Percentiles rank a stretch among this genome's conserved stretches.
Conservation (phyloP, 1,139 yeast species). For the Ogataea hybrid region DNA sequence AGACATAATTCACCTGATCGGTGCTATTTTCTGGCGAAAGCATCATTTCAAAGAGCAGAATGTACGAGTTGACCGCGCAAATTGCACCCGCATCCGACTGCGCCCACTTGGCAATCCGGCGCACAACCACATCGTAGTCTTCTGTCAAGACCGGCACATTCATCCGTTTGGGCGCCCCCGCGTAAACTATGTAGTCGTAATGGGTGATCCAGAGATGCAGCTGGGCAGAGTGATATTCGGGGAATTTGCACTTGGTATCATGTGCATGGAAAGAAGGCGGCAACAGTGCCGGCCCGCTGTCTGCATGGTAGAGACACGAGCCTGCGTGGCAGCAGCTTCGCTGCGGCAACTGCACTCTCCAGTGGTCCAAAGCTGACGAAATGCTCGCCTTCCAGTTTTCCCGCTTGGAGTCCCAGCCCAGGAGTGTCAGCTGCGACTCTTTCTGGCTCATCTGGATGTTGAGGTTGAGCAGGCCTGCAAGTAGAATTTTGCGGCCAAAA, state of each 20-base stretch:
- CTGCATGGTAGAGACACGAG: constrained; percentile 6
- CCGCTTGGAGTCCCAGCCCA: constrained; percentile 32
- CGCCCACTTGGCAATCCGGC: too few relatives aligned
- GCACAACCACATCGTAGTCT: too few relatives aligned
- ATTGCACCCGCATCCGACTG: too few relatives aligned
- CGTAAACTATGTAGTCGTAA: too few relatives aligned
- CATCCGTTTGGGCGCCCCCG: too few relatives aligned
- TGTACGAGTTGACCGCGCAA: too few relatives aligned
- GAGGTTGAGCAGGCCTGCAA: constrained; percentile 66
- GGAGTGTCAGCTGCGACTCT: constrained; percentile 36
- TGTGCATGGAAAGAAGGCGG: constrained; percentile 8
- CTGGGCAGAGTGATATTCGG: constrained; percentile 68
- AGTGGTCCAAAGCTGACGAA: constrained; percentile 55
- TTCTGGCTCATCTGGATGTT: constrained; percentile 60
- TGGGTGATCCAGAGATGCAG: constrained; percentile 63
- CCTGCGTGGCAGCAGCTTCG: constrained; percentile 21
- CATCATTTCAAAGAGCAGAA: too few relatives aligned
- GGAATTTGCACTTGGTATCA: constrained; percentile 47
- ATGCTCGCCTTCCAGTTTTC: constrained; percentile 63
- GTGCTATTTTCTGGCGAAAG: too few relatives aligned
- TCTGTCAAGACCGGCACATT: too few relatives aligned
- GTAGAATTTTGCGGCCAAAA: constrained; percentile 57
- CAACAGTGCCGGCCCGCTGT: constrained; percentile 4
- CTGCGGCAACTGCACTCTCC: constrained; percentile 36
- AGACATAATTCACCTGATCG: too few relatives aligned